Evolutionary conservation across 768 basidiomycete genomes (phyloP), one percentile per base, ranked within the genome.

Genomic region (Hebeloma cylindrosporum): DNA sequence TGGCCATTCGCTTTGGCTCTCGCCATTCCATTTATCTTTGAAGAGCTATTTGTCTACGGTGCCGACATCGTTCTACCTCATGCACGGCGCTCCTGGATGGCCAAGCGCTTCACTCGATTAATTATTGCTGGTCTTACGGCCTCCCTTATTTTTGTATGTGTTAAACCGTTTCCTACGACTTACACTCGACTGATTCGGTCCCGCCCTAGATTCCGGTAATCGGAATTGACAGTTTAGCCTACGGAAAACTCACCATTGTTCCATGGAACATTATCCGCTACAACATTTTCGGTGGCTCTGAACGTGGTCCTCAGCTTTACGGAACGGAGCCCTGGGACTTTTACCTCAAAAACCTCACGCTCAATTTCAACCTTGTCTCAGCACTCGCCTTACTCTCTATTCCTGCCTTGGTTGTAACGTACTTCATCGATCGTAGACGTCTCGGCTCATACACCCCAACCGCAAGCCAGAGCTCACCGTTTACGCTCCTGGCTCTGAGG

Each of bases 1-100:
- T 99, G 96, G 96, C 96, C 96, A 5, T 99, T 99, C 62, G 75
- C 89, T n/a, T 74, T 93, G 13, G 83, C 89, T 0, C 73, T 97
- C 5, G 81, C 90, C 0, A 67, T 96, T 10, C 96, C 96, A 1
- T 94, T 95, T 55, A 80, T 94, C 9, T 63, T 90, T 34, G 96
- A 98, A 62, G 92, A 98, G 61, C 69, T 97, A 16, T 88, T 93
- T 58, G 62, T 94, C 17, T 79, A 72, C 42, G 83, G 87, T 28
- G 77, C 73, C 6, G 93, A 96, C 56, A 63, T 64, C 28, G 80
- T 86, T 20, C 60, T 77, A 22, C 58, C 76, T 3, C 65, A 73
- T 34, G 61, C 62, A 20, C 70, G 63, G 29, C 25, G 30, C 6
- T 65, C 64, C 27, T 93, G 90, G 90, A 66, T 80, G 42, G 14